These are phyloP conservation scores for Pseudocercospora pini-densiflorae DNA, from an alignment of 2,329 filamentous ascomycete genomes.

Conservation along the genomic window DNA sequence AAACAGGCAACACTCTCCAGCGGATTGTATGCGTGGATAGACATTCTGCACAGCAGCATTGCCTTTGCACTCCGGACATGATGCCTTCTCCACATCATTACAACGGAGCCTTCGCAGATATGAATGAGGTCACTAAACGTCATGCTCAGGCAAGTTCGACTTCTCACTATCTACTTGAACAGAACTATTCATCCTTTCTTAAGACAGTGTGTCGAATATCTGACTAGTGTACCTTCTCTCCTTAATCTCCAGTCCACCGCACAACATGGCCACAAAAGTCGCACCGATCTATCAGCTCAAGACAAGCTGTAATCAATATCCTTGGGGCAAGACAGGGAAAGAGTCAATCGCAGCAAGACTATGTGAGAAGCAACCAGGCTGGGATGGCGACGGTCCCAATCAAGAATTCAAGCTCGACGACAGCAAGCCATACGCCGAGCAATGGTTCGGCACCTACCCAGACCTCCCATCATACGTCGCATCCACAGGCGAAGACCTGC, in stretches of 20 bases:
- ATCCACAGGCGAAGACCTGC: conserved; percentile 65
- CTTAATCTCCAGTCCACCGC: not conserved
- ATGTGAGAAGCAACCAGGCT: conserved; percentile 67
- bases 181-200: not conserved
- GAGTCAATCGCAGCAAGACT: conserved; percentile 69
- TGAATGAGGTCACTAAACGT: not conserved
- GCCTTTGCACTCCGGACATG: too few species aligned
- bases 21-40: too few species aligned
- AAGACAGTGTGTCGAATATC: too few species aligned
- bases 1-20: too few species aligned
- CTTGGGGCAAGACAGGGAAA: conserved; percentile 72
- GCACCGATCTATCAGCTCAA: conserved; percentile 59
- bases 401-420: conserved; percentile 68
- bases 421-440: conserved; percentile 65
- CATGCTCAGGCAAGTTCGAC: not conserved
- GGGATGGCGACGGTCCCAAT: conserved; percentile 37
- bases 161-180: not conserved
- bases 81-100: too few species aligned
- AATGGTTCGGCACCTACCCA: conserved; percentile 80
- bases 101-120: too few species aligned
- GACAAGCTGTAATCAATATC: conserved; percentile 65
- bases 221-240: too few species aligned
- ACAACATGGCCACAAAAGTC: conserved; percentile 46
- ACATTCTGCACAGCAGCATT: too few species aligned
- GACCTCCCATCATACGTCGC: conserved; percentile 69